Percentiles rank a stretch among this genome's conserved stretches.
Conservation (phyloP, 73 alveolate species). For the Tetrahymena borealis region DNA sequence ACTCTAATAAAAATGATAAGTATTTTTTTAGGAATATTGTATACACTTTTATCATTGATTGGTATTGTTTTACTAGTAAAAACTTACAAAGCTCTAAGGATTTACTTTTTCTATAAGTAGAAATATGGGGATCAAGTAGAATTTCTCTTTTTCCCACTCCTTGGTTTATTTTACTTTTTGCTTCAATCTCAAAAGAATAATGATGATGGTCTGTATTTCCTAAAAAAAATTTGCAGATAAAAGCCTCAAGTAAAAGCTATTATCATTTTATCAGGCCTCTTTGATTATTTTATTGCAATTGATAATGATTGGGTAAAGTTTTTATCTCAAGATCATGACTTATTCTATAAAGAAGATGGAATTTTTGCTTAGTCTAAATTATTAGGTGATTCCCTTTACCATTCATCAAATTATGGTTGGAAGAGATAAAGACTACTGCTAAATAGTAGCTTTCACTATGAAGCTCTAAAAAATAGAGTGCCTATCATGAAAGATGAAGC, state of each 20-base stretch:
- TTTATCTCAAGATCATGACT: background rate
- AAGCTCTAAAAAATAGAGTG: background rate
- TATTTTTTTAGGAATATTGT: no score
- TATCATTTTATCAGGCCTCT: background rate
- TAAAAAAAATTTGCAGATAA: background rate
- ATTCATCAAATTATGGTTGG: background rate
- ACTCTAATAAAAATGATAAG: no score
- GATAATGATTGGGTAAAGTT: background rate
- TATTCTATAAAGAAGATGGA: background rate
- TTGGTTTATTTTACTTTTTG: background rate
- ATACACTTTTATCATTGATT: no score
- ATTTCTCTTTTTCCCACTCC: background rate
- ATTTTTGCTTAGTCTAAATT: background rate
- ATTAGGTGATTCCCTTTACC: background rate
- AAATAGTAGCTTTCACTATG: background rate
- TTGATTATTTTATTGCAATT: background rate
- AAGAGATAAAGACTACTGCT: background rate
- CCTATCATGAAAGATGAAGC: background rate
- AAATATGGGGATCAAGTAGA: background rate
- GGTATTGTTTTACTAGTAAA: no score
- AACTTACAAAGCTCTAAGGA: background rate
- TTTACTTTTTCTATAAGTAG: background rate
- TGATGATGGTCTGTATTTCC: background rate
- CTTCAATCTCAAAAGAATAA: background rate
- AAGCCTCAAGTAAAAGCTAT: background rate